Base-by-base conservation (phyloP, 2,329 filamentous ascomycete genomes). In the Penicillium sp. region DNA sequence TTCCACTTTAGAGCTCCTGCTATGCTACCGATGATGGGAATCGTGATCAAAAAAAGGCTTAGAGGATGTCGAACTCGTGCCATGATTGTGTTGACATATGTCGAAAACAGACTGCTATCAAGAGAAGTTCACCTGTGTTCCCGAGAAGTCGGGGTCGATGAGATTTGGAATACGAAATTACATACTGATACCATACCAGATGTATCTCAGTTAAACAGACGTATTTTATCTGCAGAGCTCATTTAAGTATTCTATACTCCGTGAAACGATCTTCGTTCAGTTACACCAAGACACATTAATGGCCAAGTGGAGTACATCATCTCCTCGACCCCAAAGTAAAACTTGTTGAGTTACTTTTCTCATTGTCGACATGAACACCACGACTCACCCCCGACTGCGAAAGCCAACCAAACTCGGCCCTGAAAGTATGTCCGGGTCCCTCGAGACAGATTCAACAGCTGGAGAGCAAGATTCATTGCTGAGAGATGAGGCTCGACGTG, bases 1-100 rank as follows among this genome's bases (percentile, higher is more conserved):
- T 79, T 77, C 53, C 86, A 72, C 9, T 73, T 61, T 13, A 84
- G 72, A 64, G 85, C 89, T 63, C 87, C 82, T 46, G 91, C 73
- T 1, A 81, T 86, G 58, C 94, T 88, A 34, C 90, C 90, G 8
- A 89, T 88, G 18, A 85, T 83, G 11, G 93, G 54, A 16, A 94
- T 76, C n/a, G 95, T 74, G 19, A 92, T 67, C 65, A 94, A 94
- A 76, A 94, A 86, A 14, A 46, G n/a, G 11, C 32, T 39, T 1
- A 51, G 40, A 26, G 16, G 19, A 38, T 55, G 30, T n/a, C 36
- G 35, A 7, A 30, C 10, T 4, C 13, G 27, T 30, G 32, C 14
- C 46, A 59, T 47, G 35, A 32, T 19, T 13, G 18, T 26, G 35
- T 29, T 36, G 38, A 16, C 8, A 50, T 11, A n/a, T 40, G 23